Percentiles rank a stretch among this genome's conserved stretches.
Evolutionary conservation across 2,329 filamentous ascomycete species (phyloP).

Genomic region (Colletotrichum musicola): DNA sequence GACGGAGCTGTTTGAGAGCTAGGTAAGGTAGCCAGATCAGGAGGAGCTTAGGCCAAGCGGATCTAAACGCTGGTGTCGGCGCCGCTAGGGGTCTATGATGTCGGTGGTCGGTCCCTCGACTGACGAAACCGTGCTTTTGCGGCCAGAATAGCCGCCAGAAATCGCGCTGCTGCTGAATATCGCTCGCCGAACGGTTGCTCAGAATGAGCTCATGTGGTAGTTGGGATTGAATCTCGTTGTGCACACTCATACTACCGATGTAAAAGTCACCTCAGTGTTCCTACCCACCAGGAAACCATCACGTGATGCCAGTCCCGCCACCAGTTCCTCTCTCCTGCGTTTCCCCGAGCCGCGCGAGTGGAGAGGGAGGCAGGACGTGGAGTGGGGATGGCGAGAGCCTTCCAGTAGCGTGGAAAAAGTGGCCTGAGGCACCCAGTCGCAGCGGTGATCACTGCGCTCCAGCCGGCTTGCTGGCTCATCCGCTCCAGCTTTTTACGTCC

Average conservation of each 20-base stretch:
- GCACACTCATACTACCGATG: too few relatives aligned
- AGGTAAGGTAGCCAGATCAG: slow-evolving; percentile 18
- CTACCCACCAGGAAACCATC: neutral
- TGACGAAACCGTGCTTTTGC: slow-evolving; percentile 15
- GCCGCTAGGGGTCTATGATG: slow-evolving; percentile 30
- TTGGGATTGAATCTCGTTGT: too few relatives aligned
- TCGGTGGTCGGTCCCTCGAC: slow-evolving; percentile 16
- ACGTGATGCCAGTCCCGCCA: slow-evolving; percentile 47
- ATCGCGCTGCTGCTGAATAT: neutral
- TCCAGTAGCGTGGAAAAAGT: neutral
- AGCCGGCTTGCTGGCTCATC: slow-evolving; percentile 31
- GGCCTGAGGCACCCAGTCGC: slow-evolving; percentile 33
- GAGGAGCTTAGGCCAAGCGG: slow-evolving; percentile 23
- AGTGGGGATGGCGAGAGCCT: neutral
- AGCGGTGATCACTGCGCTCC: slow-evolving; percentile 34
- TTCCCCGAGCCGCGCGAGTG: slow-evolving; percentile 24
- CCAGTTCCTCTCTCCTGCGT: neutral
- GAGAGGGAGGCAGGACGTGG: neutral
- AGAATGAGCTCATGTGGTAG: too few relatives aligned
- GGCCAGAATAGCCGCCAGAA: neutral
- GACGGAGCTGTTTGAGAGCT: slow-evolving; percentile 1
- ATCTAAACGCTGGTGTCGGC: slow-evolving; percentile 16
- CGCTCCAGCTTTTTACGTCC: slow-evolving; percentile 42
- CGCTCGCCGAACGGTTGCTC: too few relatives aligned
- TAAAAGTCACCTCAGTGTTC: too few relatives aligned